Conservation (phyloP, 176 grass and related monocot species). For the Carex cristatella region DNA sequence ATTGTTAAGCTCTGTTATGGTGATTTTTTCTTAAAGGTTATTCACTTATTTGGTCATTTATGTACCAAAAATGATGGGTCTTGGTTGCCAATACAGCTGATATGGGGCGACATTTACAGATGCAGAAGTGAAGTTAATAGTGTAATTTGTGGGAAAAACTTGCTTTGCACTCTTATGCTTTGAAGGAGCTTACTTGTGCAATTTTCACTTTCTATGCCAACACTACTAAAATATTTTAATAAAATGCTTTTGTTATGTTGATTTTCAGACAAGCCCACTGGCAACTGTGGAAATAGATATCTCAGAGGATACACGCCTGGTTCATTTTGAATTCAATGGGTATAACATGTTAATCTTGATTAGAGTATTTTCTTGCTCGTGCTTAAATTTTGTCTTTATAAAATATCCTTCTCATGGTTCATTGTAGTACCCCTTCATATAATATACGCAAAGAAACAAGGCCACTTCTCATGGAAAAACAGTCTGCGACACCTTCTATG, state of each 20-base stretch:
- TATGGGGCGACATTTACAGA: background rate
- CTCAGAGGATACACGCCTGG: conserved; percentile 65
- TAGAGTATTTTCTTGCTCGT: background rate
- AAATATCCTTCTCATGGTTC: background rate
- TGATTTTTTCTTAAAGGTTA: background rate
- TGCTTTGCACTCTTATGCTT: background rate
- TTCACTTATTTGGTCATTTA: background rate
- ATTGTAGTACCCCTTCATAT: background rate
- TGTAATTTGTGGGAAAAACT: background rate
- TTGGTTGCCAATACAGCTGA: background rate
- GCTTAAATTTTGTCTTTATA: background rate
- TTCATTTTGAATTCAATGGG: conserved; percentile 68
- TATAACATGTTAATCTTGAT: conserved; percentile 30
- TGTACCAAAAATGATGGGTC: background rate
- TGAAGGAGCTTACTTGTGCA: background rate
- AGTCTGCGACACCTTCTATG: background rate
- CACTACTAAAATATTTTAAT: background rate
- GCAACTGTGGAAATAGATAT: conserved; percentile 88
- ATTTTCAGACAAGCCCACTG: conserved; percentile 52
- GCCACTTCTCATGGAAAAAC: background rate
- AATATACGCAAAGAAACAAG: background rate
- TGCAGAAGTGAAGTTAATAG: background rate
- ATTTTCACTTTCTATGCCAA: conserved; percentile 1
- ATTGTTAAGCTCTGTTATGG: background rate
- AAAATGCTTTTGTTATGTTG: conserved; percentile 24